A percentile compares a stretch with the other conserved stretches of the same genome.
Conservation (phyloP, 2,329 filamentous ascomycete genomes). For the Fonsecaea multimorphosa region DNA sequence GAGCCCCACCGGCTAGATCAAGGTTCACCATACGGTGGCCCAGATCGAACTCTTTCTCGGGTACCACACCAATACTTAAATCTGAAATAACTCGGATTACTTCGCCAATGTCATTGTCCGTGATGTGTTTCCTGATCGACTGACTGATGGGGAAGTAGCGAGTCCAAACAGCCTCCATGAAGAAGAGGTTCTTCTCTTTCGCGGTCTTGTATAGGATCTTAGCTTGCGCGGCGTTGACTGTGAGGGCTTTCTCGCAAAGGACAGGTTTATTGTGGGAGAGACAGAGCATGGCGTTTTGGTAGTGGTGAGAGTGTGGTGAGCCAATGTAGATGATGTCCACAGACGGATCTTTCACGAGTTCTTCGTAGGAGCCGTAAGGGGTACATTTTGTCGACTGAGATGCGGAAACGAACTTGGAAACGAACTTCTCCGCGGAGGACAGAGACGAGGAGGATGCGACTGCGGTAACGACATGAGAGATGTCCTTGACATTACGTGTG, state of each 20-base stretch:
- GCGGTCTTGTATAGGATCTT: constrained; percentile 75
- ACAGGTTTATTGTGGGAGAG: constrained; percentile 85
- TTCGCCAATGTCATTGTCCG: constrained; percentile 59
- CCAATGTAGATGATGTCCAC: constrained; percentile 89
- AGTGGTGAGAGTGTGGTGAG: constrained; percentile 91
- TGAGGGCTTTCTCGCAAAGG: constrained; percentile 89
- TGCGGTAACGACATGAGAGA: constrained; percentile 77
- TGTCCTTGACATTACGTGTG: constrained; percentile 70
- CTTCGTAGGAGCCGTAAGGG: constrained; percentile 80
- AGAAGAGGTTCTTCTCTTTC: constrained; percentile 72
- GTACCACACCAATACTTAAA: constrained; percentile 42
- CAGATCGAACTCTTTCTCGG: constrained; percentile 57
- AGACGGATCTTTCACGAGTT: constrained; percentile 77
- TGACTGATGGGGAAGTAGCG: constrained; percentile 84
- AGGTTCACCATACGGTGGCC: constrained; percentile 78
- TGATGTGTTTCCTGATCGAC: constrained; percentile 69
- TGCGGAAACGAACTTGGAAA: constrained; percentile 73
- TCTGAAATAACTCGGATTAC: constrained; percentile 70
- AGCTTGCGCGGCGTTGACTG: constrained; percentile 79
- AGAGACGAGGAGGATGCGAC: constrained; percentile 79
- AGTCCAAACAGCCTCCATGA: constrained; percentile 92
- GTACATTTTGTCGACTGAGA: constrained; percentile 60
- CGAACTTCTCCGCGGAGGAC: constrained; percentile 72
- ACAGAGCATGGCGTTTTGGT: constrained; percentile 86
- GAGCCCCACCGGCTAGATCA: constrained; percentile 79